Evolutionary conservation across 257 asterid genomes (phyloP), one percentile per base, ranked within the genome.

Genomic region (Plantago major): DNA sequence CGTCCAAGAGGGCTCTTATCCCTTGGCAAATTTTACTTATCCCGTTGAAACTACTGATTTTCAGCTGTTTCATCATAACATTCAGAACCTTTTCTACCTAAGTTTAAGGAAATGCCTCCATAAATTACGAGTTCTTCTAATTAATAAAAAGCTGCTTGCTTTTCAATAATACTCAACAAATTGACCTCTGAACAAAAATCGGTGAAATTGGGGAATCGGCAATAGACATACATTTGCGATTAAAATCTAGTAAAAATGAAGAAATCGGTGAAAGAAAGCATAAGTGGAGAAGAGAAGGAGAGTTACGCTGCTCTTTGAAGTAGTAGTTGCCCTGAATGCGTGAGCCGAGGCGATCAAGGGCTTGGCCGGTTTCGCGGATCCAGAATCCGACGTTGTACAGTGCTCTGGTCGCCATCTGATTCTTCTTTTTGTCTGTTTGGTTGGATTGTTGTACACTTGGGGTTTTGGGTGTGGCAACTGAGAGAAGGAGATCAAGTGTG

Each of bases 301-400:
- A 62, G 42, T 15, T 9, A 89, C 99, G 68, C 11, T 86, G 91
- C 73, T 92, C 94, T 28, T 86, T 93, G 82, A 92, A 89, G 62
- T 72, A 76, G 75, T 84, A 78, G 78, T 72, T 86, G 15, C 99
- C 97, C 74, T 86, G 99, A 68, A 92, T 87, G 64, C 99, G 97
- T 67, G 79, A 89, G 74, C 99, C 99, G 49, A 92, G 90, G 68
- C 99, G 97, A 84, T 92, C 97, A 64, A 92, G 78, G 68, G 99
- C 97, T 80, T 92, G 97, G 65, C 99, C 99, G 45, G 96, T 86
- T 71, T 92, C 99, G 42, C 96, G 83, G 87, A 92, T 79, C 96
- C 95, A 89, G 81, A 92, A 84, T 66, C 99, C 99, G 45, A 92
- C 84, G 60, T 91, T 69, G 88, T 89, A 92, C 79, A 89, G 67